Evolutionary conservation across 2,329 filamentous ascomycete species (phyloP).

Genomic region (Camillea tinctor): DNA sequence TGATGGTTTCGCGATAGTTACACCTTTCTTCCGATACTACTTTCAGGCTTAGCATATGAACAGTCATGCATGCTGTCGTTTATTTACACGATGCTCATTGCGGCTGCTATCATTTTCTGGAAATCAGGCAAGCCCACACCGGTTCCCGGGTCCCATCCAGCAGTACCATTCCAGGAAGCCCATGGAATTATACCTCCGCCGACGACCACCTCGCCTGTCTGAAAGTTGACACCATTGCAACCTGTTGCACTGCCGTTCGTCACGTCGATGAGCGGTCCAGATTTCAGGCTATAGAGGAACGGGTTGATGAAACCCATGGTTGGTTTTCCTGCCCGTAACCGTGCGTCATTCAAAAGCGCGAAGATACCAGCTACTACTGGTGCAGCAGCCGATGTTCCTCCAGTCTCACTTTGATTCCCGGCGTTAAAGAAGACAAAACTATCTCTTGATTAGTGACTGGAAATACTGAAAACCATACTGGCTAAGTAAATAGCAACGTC

Average conservation of each 20-base stretch:
- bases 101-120: slow-evolving; percentile 7
- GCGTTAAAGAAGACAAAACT: slow-evolving; percentile 14
- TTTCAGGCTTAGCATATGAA: neutral
- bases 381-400: slow-evolving; percentile 12
- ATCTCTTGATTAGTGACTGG: neutral
- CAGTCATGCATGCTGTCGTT: neutral
- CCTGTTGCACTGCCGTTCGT: slow-evolving; percentile 26
- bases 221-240: slow-evolving; percentile 24
- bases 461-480: neutral
- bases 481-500: neutral
- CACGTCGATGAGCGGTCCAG: slow-evolving; percentile 10
- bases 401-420: slow-evolving; percentile 8
- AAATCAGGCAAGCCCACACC: slow-evolving; percentile 13
- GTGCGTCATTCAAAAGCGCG: slow-evolving; percentile 13
- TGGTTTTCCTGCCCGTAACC: slow-evolving; percentile 11
- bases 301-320: slow-evolving; percentile 14
- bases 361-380: slow-evolving; percentile 13
- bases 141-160: slow-evolving; percentile 12
- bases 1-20: neutral
- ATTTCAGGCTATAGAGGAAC: slow-evolving; percentile 10
- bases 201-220: slow-evolving; percentile 20
- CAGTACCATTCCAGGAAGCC: slow-evolving; percentile 34
- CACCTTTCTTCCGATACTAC: neutral
- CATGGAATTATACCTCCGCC: slow-evolving; percentile 28
- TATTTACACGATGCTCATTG: slow-evolving; percentile 4